phyloP scores from a whole-genome alignment of 1,139 yeast genomes.

The Pichia sp. region DNA sequence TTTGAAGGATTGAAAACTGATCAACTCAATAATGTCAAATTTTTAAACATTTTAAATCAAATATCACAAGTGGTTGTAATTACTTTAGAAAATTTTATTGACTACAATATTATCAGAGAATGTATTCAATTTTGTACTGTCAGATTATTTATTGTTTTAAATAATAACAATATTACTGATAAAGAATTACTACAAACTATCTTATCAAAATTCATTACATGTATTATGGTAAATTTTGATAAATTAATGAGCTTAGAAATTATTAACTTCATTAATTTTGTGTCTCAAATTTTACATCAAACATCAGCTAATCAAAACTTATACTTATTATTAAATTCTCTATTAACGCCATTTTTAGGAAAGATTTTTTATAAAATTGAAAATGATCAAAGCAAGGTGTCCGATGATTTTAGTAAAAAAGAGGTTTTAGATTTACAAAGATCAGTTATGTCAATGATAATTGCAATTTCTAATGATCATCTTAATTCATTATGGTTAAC shows the following conservation, averaged over 20 bases:
- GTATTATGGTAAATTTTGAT: conserved; percentile 59
- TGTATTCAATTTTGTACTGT: conserved; percentile 85
- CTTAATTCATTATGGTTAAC: conserved; percentile 65
- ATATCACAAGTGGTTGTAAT: conserved; percentile 71
- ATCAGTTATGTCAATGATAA: conserved; percentile 62
- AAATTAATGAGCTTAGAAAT: conserved; percentile 60
- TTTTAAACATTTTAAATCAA: conserved; percentile 28
- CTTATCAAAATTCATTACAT: conserved; percentile 66
- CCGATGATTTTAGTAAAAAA: conserved; percentile 46
- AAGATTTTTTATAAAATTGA: conserved; percentile 55
- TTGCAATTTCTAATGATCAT: conserved; percentile 68
- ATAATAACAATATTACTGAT: conserved; percentile 22
- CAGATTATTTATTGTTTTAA: conserved; percentile 70
- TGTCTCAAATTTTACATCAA: conserved; percentile 82
- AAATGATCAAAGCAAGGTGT: conserved; percentile 29
- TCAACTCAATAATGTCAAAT: conserved; percentile 26
- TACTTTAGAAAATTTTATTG: conserved; percentile 69
- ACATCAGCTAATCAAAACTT: conserved; percentile 51
- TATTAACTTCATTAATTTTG: conserved; percentile 73
- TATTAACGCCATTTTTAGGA: conserved; percentile 66
- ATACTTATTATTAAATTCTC: conserved; percentile 65
- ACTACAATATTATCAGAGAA: conserved; percentile 68
- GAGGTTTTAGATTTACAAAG: conserved; percentile 61
- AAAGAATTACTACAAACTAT: conserved; percentile 46
- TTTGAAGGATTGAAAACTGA: conserved; percentile 40